These are phyloP conservation scores for Trifolium pratense DNA, from an alignment of 306 rosid genomes.

Conservation along the genomic window DNA sequence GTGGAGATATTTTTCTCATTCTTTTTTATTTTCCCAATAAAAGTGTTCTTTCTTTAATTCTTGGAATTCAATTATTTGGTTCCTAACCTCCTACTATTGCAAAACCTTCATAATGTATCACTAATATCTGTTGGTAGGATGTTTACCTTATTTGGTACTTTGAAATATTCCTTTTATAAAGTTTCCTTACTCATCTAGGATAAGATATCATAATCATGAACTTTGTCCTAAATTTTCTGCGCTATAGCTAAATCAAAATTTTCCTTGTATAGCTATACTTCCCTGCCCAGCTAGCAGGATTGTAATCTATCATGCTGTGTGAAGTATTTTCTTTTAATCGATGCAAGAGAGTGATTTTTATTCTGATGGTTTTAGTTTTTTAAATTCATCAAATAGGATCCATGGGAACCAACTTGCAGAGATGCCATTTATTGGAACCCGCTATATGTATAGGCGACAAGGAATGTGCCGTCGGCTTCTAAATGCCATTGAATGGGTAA, in stretches of 20 bases:
- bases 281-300: background rate
- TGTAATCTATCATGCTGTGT: background rate
- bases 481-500: slow-evolving; percentile 72
- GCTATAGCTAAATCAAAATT: slow-evolving; percentile 8
- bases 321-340: background rate
- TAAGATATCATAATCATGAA: background rate
- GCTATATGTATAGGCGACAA: slow-evolving; percentile 85
- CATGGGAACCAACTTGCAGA: slow-evolving; percentile 87
- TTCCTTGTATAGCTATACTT: slow-evolving; percentile 21
- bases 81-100: background rate
- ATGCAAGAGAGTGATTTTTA: slow-evolving; percentile 19
- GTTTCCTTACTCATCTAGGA: slow-evolving; percentile 3
- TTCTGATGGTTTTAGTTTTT: slow-evolving; percentile 32
- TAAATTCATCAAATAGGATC: slow-evolving; percentile 64
- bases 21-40: too few species aligned
- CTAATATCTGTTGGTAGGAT: background rate
- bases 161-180: background rate
- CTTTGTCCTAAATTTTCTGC: slow-evolving; percentile 15
- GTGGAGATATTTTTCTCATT: too few species aligned
- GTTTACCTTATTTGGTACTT: background rate
- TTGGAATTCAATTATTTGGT: too few species aligned
- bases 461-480: slow-evolving; percentile 98
- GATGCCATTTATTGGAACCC: slow-evolving; percentile 98
- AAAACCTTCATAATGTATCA: background rate
- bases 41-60: too few species aligned